Base-by-base conservation (phyloP, 2,329 filamentous ascomycete genomes). In the Coleophoma crateriformis region DNA sequence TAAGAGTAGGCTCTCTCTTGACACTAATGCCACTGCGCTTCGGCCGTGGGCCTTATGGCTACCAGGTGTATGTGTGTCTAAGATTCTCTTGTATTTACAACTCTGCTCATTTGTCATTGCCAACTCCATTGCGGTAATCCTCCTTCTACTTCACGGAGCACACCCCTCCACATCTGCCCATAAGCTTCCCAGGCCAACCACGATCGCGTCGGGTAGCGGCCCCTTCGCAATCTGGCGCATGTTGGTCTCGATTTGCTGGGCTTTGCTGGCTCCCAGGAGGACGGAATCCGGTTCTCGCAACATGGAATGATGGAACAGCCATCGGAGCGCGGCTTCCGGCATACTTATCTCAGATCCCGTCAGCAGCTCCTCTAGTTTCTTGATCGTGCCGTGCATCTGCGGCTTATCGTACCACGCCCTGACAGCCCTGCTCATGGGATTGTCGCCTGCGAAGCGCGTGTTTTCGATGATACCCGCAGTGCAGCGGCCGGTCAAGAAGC, bases 241-340 rank as follows among this genome's bases (percentile, higher is more conserved):
- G 45, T 48, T 60, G 15, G 50, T 41, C 38, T 48, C 47, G 14
- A 61, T 33, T 48, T 59, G 58, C 19, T 49, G 38, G 15, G 50
- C 33, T 38, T 45, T 55, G n/a, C 49, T 51, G 8, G 56, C 49
- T 4, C 61, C 59, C 22, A 64, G 37, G 39, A 67, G 61, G 22
- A 66, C 51, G 3, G 46, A 58, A 55, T 67, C 64, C 12, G 46
- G 47, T 15, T 52, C 45, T 5, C 38, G 27, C 0, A 65, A 17
- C 61, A 19, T 61, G 63, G 2, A 64, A 55, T 46, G 67, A 60
- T 32, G 74, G 51, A 14, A 67, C 50, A 43, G 73, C 70, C 39
- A 77, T 52, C 5, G 70, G 71, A 47, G 68, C 63, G 47, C 76
- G 73, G 50, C 70, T 69, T 17, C 54, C 4, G 51, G 47, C 7